Base-by-base conservation (phyloP, 2,329 filamentous ascomycete genomes). In the Fusarium sambucinum region DNA sequence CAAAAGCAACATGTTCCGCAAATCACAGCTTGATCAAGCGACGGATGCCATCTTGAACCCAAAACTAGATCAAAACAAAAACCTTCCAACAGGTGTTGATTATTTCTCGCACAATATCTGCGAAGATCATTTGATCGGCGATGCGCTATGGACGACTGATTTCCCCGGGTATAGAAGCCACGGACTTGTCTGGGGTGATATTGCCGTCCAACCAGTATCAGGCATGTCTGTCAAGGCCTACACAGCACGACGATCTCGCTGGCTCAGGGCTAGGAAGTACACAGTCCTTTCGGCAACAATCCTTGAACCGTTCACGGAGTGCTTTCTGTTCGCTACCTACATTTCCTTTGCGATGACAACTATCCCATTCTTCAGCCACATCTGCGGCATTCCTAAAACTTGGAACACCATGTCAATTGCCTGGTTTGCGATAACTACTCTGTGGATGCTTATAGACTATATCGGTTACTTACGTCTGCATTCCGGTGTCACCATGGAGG, bases 1-100 rank as follows among this genome's bases (percentile, higher is more conserved):
- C 51, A 99, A 99, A 82, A 97, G 93, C 74, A 98, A 96, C 81
- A 98, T 99, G 94, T 99, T 98, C 80, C 92, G 96, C 61, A 92
- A 92, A 65, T 92, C 93, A 0, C 95, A 99, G 74, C 88, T 99
- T 35, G 88, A 97, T 78, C 86, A 87, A 69, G 87, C 96, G 11
- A 90, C 89, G 32, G 79, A 86, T 74, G 78, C 85, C 35, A 50
- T 77, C 53, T 79, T 75, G 68, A 85, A 84, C 71, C 82, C 81
- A 27, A 73, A 81, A 66, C 77, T 83, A 70, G 74, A 77, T 65
- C 71, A 77, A 44, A 74, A 81, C 73, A 70, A 79, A 56, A 60
- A 81, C 73, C 78, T 85, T 71, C 77, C 89, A 80, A 77, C 76
- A 0, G 96, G 96, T 0, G 90, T 99, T 68, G 94, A 98, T 79